Evolutionary conservation across 805 yeast species (phyloP), one percentile per base, ranked within the genome.

Genomic region (Teunomyces panamensis): DNA sequence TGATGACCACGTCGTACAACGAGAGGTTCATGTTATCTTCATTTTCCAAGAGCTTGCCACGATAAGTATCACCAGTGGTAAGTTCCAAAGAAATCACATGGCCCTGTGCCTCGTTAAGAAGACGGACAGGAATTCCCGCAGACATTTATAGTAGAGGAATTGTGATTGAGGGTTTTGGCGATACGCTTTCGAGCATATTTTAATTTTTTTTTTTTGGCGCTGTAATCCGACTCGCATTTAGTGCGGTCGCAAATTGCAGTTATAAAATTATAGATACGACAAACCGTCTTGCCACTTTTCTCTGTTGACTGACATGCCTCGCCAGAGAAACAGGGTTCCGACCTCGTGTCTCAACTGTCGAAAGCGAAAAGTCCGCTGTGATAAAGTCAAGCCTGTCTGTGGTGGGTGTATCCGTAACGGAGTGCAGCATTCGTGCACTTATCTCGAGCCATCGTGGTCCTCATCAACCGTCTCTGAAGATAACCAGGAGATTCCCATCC

Each of bases 11-110:
- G 61, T 92, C 96, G 53, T 80, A 73, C 43, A 92, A 67, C 51
- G 91, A 95, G 24, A 92, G 81, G 63, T 92, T 92, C 98, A 92
- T 94, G 65, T 86, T 91, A 59, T 92, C 98, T 68, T 92, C 97
- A 42, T 85, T 84, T 59, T 87, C 96, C 3, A 85, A 63, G 41
- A 92, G 76, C 62, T 86, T 89, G 1, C 99, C 99, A 32, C 96
- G 75, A 62, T 92, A 92, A 0, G 87, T 80, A 53, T 87, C 91
- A 1, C 98, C 98, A 0, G 90, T 83, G 24, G 80, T 79, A 45
- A 92, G 78, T 64, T 92, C 99, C 13, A 92, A 64, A 1, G 95
- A 81, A 7, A 92, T 83, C 3, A 83, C 71, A 62, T 92, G 98
- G 42, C 97, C 97, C 74, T 85, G 77, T 1, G 96, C 87, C 67